A percentile compares a stretch with the other conserved stretches of the same genome.
phyloP scores from a whole-genome alignment of 1,284 basidiomycete genomes.

The Sanghuangporus sanghuang region DNA sequence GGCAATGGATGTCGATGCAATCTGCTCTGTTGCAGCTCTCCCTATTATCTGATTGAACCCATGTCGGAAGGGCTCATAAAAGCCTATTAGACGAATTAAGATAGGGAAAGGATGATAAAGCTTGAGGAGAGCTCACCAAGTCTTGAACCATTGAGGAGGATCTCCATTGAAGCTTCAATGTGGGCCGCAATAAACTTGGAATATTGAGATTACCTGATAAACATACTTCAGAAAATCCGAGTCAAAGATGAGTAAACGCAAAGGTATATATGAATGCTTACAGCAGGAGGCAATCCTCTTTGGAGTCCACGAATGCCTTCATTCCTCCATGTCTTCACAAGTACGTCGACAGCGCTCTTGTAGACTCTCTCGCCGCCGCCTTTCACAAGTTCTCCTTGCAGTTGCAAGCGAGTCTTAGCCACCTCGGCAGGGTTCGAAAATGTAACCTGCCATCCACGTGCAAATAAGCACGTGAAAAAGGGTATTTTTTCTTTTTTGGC shows the following conservation, averaged over 20 bases:
- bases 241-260: not conserved
- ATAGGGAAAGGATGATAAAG: not conserved
- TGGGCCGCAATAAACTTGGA: not conserved
- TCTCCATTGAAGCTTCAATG: slow-evolving; percentile 37
- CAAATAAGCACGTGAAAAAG: not conserved
- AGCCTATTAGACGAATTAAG: slow-evolving; percentile 47
- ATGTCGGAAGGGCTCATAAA: slow-evolving; percentile 90
- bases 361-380: slow-evolving; percentile 76
- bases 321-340: slow-evolving; percentile 85
- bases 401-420: slow-evolving; percentile 89
- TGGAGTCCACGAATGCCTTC: slow-evolving; percentile 92
- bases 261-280: slow-evolving; percentile 38
- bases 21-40: slow-evolving; percentile 55
- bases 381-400: slow-evolving; percentile 89
- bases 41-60: slow-evolving; percentile 70
- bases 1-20: slow-evolving; percentile 68
- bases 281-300: slow-evolving; percentile 85
- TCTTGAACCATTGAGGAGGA: slow-evolving; percentile 91
- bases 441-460: slow-evolving; percentile 52
- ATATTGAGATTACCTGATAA: slow-evolving; percentile 65
- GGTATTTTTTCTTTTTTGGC: slow-evolving; percentile 21
- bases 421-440: slow-evolving; percentile 87
- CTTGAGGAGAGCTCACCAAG: slow-evolving; percentile 53
- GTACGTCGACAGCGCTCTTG: slow-evolving; percentile 82
- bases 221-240: slow-evolving; percentile 55